Conservation (phyloP, 352 stramenopile genomes). For the Phytopythium mirpurense region DNA sequence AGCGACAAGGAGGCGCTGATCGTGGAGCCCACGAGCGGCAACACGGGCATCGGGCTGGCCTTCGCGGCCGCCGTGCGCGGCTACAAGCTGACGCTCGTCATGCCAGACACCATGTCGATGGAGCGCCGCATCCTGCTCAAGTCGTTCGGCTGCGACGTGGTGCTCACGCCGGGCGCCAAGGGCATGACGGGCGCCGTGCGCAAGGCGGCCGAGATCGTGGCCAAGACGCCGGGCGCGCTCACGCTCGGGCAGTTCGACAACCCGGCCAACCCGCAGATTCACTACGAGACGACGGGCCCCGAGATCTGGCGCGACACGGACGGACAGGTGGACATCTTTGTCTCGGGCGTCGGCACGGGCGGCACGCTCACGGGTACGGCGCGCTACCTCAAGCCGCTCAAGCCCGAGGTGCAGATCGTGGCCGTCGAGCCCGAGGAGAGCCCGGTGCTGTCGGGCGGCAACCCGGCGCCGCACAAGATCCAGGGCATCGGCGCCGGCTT, state of each 20-base stretch:
- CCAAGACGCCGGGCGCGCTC: slow-evolving; percentile 56
- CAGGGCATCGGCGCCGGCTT: slow-evolving; percentile 84
- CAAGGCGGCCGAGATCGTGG: slow-evolving; percentile 74
- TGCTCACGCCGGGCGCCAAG: slow-evolving; percentile 88
- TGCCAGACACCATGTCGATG: slow-evolving; percentile 96
- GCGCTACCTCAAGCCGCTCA: slow-evolving; percentile 86
- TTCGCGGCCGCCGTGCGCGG: slow-evolving; percentile 88
- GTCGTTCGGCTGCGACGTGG: slow-evolving; percentile 89
- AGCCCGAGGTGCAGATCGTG: slow-evolving; percentile 75
- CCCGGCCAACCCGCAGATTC: slow-evolving; percentile 93
- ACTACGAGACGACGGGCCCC: slow-evolving; percentile 84
- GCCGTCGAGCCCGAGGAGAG: slow-evolving; percentile 84
- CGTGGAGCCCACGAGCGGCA: slow-evolving; percentile 93
- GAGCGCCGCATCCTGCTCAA: slow-evolving; percentile 94
- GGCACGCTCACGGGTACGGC: slow-evolving; percentile 84
- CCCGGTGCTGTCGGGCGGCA: slow-evolving; percentile 76
- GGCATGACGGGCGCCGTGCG: slow-evolving; percentile 77
- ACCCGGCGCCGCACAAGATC: slow-evolving; percentile 81
- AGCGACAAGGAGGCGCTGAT: slow-evolving; percentile 81
- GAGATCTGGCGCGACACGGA: slow-evolving; percentile 89
- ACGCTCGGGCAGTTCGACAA: slow-evolving; percentile 96
- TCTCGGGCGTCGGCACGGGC: slow-evolving; percentile 84
- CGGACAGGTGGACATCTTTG: slow-evolving; percentile 83
- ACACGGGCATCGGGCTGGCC: slow-evolving; percentile 93
- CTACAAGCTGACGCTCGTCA: slow-evolving; percentile 93